Evolutionary conservation across 2,329 filamentous ascomycete species (phyloP), one percentile per base, ranked within the genome.

Genomic region (Coniochaeta pulveracea): DNA sequence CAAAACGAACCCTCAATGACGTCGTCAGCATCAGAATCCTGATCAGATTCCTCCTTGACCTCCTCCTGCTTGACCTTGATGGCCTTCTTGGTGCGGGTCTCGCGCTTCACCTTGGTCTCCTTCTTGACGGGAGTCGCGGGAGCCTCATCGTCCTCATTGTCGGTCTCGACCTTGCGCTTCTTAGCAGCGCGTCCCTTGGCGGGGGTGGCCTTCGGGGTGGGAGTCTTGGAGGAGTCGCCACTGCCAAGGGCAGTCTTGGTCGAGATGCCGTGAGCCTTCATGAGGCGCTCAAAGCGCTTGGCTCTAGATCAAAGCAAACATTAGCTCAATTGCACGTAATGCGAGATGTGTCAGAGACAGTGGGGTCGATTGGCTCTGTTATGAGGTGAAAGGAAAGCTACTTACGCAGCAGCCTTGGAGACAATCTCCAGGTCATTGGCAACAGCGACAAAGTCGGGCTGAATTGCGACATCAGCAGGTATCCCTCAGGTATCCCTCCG

Each of bases 321-420:
- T 29, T 19, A 14, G 24, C 29, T 21, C 22, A 10, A 28, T 23
- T 29, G 7, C 10, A 19, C 5, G n/a, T 15, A 18, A 12, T 9
- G 11, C 14, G 6, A 14, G 28, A 22, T 10, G 4, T 8, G 22
- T 10, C 9, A 4, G 11, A 30, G 27, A 17, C 5, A 18, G 9
- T 19, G 5, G n/a, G 10, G 6, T 31, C 4, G 28, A 22, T 12
- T 12, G 22, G 22, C 9, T 24, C 22, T 24, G 22, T 24, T 24
- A 9, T 24, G 22, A n/a, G 22, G 11, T 35, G 21, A 30, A 26
- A 33, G 17, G 11, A 15, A 37, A 11, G n/a, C 5, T 12, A 69
- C 78, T 65, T 66, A 84, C 80, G 78, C 79, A 15, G 80, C 80
- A 10, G 69, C 76, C 54, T 80, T 80, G 52, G 57, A 63, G 21